Evolutionary conservation across 495 filamentous ascomycete genomes (phyloP).

Genomic region (Penicillium canescens): DNA sequence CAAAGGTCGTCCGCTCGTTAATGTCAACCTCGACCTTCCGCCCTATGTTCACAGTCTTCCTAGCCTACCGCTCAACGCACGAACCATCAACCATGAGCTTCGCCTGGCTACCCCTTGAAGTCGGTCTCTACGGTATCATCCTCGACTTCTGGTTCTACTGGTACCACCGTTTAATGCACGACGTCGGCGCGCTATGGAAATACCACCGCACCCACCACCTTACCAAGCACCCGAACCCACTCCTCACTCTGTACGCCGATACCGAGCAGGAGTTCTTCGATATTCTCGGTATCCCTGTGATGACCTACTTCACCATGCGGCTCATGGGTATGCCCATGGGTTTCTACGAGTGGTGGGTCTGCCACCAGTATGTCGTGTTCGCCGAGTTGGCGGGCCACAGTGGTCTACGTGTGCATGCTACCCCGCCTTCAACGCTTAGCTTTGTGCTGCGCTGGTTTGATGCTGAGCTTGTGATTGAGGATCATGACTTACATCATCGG

Average conservation of each 20-base stretch:
- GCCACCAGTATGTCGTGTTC: constrained; percentile 38
- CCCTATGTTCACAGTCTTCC: constrained; percentile 33
- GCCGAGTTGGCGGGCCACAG: constrained; percentile 39
- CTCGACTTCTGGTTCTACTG: constrained; percentile 47
- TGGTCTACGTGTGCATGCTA: constrained; percentile 32
- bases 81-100: constrained; percentile 27
- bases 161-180: constrained; percentile 41
- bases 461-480: constrained; percentile 37
- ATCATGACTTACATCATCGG: constrained; percentile 42
- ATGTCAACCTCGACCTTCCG: constrained; percentile 32
- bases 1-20: constrained; percentile 30
- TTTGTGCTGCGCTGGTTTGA: constrained; percentile 29
- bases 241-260: constrained; percentile 37
- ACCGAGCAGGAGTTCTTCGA: constrained; percentile 41
- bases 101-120: constrained; percentile 30
- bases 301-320: constrained; percentile 35
- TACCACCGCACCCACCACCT: constrained; percentile 44
- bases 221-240: constrained; percentile 41
- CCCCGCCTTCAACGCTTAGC: constrained; percentile 30
- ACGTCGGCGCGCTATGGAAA: constrained; percentile 33
- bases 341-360: constrained; percentile 45
- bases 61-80: constrained; percentile 27
- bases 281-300: constrained; percentile 34
- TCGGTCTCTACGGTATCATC: constrained; percentile 35
- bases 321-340: constrained; percentile 38